Evolutionary conservation across 2,329 filamentous ascomycete species (phyloP).

Genomic region (Lithohypha guttulata): DNA sequence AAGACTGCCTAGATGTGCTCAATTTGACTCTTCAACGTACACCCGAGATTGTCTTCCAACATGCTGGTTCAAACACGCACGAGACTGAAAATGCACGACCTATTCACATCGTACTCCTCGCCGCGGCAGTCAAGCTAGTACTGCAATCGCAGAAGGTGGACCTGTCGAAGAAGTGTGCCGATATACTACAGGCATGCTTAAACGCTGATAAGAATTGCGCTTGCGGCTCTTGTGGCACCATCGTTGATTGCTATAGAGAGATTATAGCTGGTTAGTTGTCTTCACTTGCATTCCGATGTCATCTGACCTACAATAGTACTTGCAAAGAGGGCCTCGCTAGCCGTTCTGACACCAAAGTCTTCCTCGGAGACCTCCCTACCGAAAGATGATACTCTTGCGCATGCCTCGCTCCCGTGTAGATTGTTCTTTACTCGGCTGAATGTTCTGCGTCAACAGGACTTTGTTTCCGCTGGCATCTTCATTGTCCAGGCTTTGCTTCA

Average conservation of each 20-base stretch:
- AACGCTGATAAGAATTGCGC: conserved; percentile 2
- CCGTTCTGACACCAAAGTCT: background rate
- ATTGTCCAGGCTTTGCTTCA: background rate
- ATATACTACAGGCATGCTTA: background rate
- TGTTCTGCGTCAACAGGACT: background rate
- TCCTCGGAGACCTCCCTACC: background rate
- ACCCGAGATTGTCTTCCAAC: conserved; percentile 29
- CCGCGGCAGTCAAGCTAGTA: no score
- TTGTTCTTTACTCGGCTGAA: no score
- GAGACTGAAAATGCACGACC: no score
- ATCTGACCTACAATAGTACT: background rate
- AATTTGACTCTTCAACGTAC: conserved; percentile 64
- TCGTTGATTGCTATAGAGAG: background rate
- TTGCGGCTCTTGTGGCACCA: conserved; percentile 1
- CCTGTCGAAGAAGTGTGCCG: conserved; percentile 3
- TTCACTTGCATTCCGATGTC: no score
- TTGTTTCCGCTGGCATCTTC: background rate
- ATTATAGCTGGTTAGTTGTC: background rate
- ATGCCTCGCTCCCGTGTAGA: background rate
- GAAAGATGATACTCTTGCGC: background rate
- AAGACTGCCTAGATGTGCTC: conserved; percentile 68
- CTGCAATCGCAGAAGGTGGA: no score
- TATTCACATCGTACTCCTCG: no score
- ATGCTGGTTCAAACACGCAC: no score
- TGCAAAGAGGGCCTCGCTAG: background rate